Conservation (phyloP, 2,329 filamentous ascomycete species). For the Mollisia scopiformis region DNA sequence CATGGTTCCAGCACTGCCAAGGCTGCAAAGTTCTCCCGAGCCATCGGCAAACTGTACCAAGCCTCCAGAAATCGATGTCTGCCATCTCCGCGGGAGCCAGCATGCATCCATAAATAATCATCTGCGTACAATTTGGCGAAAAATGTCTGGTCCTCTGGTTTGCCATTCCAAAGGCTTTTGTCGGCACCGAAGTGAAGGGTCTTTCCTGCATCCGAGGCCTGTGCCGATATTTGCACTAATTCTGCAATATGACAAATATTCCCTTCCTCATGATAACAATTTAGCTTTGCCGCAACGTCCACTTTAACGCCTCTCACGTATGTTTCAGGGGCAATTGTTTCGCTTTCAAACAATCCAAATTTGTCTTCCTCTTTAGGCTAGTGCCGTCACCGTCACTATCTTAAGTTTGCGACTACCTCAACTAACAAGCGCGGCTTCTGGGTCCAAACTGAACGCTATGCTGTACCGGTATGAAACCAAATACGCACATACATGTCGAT, state of each 20-base stretch:
- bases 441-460: not conserved
- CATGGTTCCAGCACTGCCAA: not conserved
- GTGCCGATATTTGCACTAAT: not conserved
- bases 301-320: not conserved
- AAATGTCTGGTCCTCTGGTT: too few species aligned
- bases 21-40: not conserved
- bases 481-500: too few species aligned
- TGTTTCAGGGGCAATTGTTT: not conserved
- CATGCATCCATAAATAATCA: not conserved
- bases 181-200: too few species aligned
- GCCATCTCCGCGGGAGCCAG: not conserved
- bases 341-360: too few species aligned
- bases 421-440: too few species aligned
- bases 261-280: not conserved
- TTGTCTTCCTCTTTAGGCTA: too few species aligned
- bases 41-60: not conserved
- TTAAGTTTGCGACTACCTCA: too few species aligned
- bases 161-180: too few species aligned
- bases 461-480: too few species aligned
- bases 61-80: not conserved
- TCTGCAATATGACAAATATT: not conserved
- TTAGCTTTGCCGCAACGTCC: not conserved
- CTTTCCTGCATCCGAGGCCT: not conserved
- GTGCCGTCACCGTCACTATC: not conserved
- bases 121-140: too few species aligned